Base-by-base conservation (phyloP, 1,284 basidiomycete species). In the Cutaneotrichosporon cavernicola region DNA sequence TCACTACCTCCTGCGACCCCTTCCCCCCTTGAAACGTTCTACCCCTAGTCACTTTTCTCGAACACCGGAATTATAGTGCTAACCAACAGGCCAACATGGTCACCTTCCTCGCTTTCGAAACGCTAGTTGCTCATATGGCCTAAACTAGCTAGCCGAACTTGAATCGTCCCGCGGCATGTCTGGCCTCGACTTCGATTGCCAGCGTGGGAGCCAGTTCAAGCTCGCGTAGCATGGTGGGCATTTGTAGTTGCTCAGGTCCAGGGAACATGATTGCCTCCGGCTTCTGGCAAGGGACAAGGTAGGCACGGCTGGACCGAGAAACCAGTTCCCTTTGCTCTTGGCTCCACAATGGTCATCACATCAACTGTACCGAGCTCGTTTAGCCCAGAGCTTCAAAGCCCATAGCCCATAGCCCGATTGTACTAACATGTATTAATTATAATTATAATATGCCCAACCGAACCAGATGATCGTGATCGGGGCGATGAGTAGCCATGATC, bases 11-110 rank as follows among this genome's bases (percentile, higher is more conserved):
- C n/a, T n/a, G n/a, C n/a, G n/a, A n/a, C n/a, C n/a, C 16, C 34
- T 21, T 31, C 34, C 50, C n/a, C 26, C 38, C 7, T 56, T 30
- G 57, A 34, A 49, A 50, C 46, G 57, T 46, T 60, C 47, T 40
- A 21, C 50, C 38, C 36, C 46, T 56, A 14, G 43, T 43, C 14
- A 22, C 56, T 14, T 5, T 56, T 55, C 47, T 36, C 31, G 14
- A 14, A 14, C 16, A 36, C 14, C 14, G 18, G 13, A 5, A 43
- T 40, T 14, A 18, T 13, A 18, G 31, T 21, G 51, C 38, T 56
- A 46, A 58, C 57, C 11, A 7, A n/a, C 66, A 76, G 70, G 76
- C 80, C 16, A 82, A 82, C 61, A 81, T 81, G 76, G 81, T 81
- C 30, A 75, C 79, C 47, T 81, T 81, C 68, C 62, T 80, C 53